These are phyloP conservation scores for Candida maltosa DNA, from an alignment of 805 yeast genomes.

Conservation along the genomic window DNA sequence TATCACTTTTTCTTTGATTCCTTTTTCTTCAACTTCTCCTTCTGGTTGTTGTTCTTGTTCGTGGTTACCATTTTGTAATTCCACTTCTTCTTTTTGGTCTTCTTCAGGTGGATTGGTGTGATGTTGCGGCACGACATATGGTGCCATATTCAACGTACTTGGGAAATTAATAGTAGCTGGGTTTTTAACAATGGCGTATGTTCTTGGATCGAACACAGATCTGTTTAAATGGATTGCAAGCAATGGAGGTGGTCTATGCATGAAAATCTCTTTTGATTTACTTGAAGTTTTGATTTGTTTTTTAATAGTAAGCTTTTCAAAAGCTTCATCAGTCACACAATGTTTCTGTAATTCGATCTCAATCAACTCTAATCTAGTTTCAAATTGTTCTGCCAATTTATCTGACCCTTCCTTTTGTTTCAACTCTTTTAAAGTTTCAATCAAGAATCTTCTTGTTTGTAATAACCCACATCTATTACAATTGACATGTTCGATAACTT, in stretches of 20 bases:
- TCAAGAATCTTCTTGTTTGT: slow-evolving; percentile 53
- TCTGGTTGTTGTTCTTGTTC: not conserved
- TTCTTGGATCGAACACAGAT: slow-evolving; percentile 85
- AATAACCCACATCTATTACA: slow-evolving; percentile 87
- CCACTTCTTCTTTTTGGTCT: not conserved
- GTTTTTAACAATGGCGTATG: slow-evolving; percentile 81
- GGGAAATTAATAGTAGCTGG: slow-evolving; percentile 82
- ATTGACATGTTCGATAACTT: slow-evolving; percentile 87
- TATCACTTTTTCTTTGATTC: not conserved
- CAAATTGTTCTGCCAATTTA: slow-evolving; percentile 26
- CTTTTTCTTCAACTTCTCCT: slow-evolving; percentile 3
- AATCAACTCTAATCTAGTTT: slow-evolving; percentile 26
- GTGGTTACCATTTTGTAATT: too few relatives aligned
- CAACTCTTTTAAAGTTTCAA: slow-evolving; percentile 33
- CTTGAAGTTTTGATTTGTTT: slow-evolving; percentile 71
- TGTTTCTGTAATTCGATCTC: slow-evolving; percentile 55
- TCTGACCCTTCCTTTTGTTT: slow-evolving; percentile 42
- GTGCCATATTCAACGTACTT: slow-evolving; percentile 58
- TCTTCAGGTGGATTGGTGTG: not conserved
- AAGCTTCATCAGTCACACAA: slow-evolving; percentile 76
- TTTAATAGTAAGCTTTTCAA: slow-evolving; percentile 68
- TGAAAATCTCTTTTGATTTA: slow-evolving; percentile 79
- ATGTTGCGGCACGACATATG: slow-evolving; percentile 64
- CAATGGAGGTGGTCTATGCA: slow-evolving; percentile 80
- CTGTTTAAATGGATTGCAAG: slow-evolving; percentile 86